Evolutionary conservation across 176 grass and related monocot genomes (phyloP).

Genomic region (Zea mays): DNA sequence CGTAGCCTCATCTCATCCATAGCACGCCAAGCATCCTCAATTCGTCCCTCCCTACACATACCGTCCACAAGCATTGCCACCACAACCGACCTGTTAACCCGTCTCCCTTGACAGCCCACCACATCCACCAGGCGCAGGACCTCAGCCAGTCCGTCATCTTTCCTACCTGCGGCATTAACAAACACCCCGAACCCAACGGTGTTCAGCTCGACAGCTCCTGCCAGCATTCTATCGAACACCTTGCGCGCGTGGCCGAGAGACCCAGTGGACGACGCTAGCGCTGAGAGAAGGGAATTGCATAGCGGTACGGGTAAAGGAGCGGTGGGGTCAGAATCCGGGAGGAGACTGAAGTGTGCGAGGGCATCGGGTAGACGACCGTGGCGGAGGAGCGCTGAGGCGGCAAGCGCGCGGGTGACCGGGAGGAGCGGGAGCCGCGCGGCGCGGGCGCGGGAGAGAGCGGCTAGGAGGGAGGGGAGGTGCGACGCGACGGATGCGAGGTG

Average conservation of each 20-base stretch:
- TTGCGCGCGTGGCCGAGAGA: slow-evolving; percentile 49
- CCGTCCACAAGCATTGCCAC: slow-evolving; percentile 53
- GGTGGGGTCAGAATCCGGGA: slow-evolving; percentile 20
- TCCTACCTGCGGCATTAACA: slow-evolving; percentile 37
- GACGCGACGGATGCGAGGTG: slow-evolving; percentile 20
- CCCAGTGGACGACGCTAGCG: slow-evolving; percentile 33
- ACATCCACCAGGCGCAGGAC: slow-evolving; percentile 46
- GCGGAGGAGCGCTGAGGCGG: slow-evolving; percentile 36
- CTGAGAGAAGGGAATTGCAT: slow-evolving; percentile 60
- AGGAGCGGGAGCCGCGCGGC: slow-evolving; percentile 24
- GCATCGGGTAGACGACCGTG: slow-evolving; percentile 51
- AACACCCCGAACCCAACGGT: slow-evolving; percentile 74
- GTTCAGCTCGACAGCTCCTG: slow-evolving; percentile 14
- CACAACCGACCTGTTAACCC: slow-evolving; percentile 58
- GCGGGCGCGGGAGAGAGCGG: slow-evolving; percentile 31
- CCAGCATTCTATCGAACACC: slow-evolving; percentile 71
- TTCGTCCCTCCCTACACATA: slow-evolving; percentile 53
- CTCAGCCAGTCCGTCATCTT: slow-evolving; percentile 34
- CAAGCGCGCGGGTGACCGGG: slow-evolving; percentile 26
- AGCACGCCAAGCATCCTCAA: slow-evolving; percentile 66
- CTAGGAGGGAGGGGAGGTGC: slow-evolving; percentile 20
- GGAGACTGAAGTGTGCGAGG: slow-evolving; percentile 58
- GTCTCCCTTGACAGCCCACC: not conserved
- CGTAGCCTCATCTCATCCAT: slow-evolving; percentile 56
- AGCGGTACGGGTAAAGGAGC: slow-evolving; percentile 34